A percentile compares a stretch with the other conserved stretches of the same genome.
Evolutionary conservation across 192 early-diverging fungal species (phyloP).

Genomic region (Umbelopsis sp.): DNA sequence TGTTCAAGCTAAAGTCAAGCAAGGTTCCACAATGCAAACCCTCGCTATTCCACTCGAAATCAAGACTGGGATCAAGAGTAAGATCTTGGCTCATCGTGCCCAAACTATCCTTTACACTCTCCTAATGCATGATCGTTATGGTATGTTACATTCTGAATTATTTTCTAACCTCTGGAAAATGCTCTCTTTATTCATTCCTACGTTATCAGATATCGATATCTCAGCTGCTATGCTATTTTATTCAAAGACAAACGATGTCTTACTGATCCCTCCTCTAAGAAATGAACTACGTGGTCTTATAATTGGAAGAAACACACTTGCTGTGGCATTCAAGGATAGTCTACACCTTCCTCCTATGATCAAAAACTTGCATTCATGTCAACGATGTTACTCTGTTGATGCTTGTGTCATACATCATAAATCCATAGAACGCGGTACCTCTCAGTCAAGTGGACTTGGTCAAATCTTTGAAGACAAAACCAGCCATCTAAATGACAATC

Average conservation of each 20-base stretch:
- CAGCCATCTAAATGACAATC: conserved; percentile 55
- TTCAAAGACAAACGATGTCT: conserved; percentile 65
- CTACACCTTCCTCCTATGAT: conserved; percentile 72
- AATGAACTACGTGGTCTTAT: conserved; percentile 76
- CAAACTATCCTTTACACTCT: conserved; percentile 88
- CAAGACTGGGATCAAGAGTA: conserved; percentile 72
- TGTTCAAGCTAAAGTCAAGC: conserved; percentile 43
- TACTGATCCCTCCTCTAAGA: conserved; percentile 57
- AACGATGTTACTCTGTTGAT: conserved; percentile 62
- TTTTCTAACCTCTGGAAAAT: no score
- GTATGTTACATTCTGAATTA: conserved; percentile 30
- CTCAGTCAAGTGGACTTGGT: conserved; percentile 56
- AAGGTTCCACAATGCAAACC: conserved; percentile 22
- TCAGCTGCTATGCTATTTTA: conserved; percentile 77
- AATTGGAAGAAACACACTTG: conserved; percentile 75
- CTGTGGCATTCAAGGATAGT: conserved; percentile 46
- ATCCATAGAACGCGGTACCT: conserved; percentile 68
- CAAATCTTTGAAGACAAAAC: conserved; percentile 64
- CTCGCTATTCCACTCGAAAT: conserved; percentile 84
- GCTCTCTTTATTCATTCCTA: no score
- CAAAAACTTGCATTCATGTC: conserved; percentile 60
- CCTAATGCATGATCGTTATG: conserved; percentile 82
- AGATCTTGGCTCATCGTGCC: conserved; percentile 69
- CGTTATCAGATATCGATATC: conserved; percentile 61
- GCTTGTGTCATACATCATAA: conserved; percentile 76